phyloP scores from a whole-genome alignment of 306 rosid species.

The Sphenostylis stenocarpa region DNA sequence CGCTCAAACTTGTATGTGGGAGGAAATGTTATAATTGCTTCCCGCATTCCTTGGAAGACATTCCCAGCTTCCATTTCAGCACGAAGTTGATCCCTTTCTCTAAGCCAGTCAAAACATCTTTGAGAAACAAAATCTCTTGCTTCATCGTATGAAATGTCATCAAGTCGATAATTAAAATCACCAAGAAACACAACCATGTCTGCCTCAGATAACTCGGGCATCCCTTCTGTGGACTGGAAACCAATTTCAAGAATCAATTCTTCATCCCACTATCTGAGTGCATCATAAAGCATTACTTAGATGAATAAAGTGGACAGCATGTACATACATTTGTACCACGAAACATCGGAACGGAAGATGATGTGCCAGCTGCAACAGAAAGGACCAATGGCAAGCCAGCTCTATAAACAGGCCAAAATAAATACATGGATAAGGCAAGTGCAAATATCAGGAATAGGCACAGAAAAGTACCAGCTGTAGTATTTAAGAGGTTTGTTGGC shows the following conservation, averaged over 20 bases:
- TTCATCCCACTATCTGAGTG: slow-evolving; percentile 30
- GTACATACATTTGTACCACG: slow-evolving; percentile 78
- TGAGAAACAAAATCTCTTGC: slow-evolving; percentile 97
- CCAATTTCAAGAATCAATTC: slow-evolving; percentile 47
- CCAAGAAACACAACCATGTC: slow-evolving; percentile 96
- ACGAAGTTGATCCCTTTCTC: slow-evolving; percentile 94
- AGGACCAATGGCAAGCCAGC: slow-evolving; percentile 77
- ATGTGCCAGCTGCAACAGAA: slow-evolving; percentile 82
- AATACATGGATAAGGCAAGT: slow-evolving; percentile 56
- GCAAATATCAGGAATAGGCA: slow-evolving; percentile 50
- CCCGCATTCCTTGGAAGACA: slow-evolving; percentile 99
- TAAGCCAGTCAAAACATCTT: slow-evolving; percentile 98
- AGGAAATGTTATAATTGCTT: slow-evolving; percentile 83
- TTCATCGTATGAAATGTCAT: slow-evolving; percentile 89
- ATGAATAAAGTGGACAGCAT: slow-evolving; percentile 32
- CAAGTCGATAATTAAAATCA: slow-evolving; percentile 92
- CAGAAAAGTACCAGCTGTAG: slow-evolving; percentile 67
- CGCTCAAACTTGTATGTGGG: slow-evolving; percentile 97
- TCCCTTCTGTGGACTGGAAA: slow-evolving; percentile 61
- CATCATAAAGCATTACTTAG: slow-evolving; percentile 27
- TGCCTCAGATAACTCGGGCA: slow-evolving; percentile 87
- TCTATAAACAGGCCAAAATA: slow-evolving; percentile 63
- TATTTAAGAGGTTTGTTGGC: slow-evolving; percentile 58
- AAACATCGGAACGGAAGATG: slow-evolving; percentile 61
- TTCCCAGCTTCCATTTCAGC: slow-evolving; percentile 97